Evolutionary conservation across 1,284 basidiomycete species (phyloP).

Genomic region (Ganoderma lingzhi): DNA sequence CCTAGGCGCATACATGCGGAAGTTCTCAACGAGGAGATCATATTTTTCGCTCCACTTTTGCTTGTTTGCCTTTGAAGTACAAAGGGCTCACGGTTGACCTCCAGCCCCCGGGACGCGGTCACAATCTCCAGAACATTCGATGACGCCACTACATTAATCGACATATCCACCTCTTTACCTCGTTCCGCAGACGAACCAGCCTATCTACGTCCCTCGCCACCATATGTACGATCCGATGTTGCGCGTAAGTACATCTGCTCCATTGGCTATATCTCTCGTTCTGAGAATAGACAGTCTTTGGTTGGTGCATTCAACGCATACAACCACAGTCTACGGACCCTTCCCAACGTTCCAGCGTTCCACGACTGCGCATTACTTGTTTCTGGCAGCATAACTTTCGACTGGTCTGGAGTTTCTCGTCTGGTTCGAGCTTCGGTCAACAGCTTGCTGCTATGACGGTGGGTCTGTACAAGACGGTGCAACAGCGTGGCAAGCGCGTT

Average conservation of each 20-base stretch:
- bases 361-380: slow-evolving; percentile 79
- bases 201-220: slow-evolving; percentile 93
- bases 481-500: slow-evolving; percentile 76
- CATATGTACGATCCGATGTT: slow-evolving; percentile 93
- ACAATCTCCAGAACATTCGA: slow-evolving; percentile 89
- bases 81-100: slow-evolving; percentile 3
- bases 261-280: not conserved
- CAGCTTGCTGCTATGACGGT: slow-evolving; percentile 86
- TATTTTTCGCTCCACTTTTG: not conserved
- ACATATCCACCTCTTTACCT: slow-evolving; percentile 95
- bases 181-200: slow-evolving; percentile 92
- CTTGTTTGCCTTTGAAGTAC: not conserved
- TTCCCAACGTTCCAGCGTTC: slow-evolving; percentile 44
- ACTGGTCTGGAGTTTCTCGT: slow-evolving; percentile 84
- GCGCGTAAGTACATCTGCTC: slow-evolving; percentile 58
- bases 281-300: slow-evolving; percentile 68
- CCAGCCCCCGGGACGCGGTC: slow-evolving; percentile 90
- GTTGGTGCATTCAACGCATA: slow-evolving; percentile 89
- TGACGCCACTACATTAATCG: slow-evolving; percentile 86
- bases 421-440: slow-evolving; percentile 62
- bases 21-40: not conserved
- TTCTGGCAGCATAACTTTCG: slow-evolving; percentile 98
- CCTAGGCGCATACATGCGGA: not conserved
- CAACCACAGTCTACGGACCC: slow-evolving; percentile 51
- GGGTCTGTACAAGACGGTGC: slow-evolving; percentile 81